Evolutionary conservation across 352 stramenopile genomes (phyloP).

Genomic region (Pythium sukuiense): DNA sequence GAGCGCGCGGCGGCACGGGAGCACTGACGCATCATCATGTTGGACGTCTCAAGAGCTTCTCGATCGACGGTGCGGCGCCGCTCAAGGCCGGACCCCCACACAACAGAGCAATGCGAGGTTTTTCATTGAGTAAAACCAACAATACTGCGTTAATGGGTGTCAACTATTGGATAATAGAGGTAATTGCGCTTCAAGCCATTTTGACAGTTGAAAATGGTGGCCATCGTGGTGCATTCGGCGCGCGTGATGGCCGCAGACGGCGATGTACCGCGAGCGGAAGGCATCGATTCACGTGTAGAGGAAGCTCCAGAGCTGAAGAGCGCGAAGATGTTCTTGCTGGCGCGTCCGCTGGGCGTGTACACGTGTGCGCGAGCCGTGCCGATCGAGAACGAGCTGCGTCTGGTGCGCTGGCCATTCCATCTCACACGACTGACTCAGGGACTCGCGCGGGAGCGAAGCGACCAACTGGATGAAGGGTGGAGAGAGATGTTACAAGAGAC

Average conservation of each 20-base stretch:
- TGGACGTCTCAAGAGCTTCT: conserved; percentile 11
- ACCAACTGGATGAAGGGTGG: not conserved
- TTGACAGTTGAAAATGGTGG: conserved; percentile 9
- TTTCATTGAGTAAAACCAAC: conserved; percentile 20
- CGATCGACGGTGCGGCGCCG: conserved; percentile 6
- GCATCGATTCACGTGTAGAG: not conserved
- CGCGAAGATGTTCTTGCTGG: conserved; percentile 53
- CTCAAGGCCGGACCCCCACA: conserved; percentile 8
- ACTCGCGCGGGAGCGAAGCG: conserved; percentile 17
- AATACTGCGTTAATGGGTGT: conserved; percentile 10
- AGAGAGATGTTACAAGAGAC: conserved; percentile 12
- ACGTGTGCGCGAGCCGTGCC: conserved; percentile 50
- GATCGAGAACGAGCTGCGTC: not conserved
- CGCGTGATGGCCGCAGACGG: conserved; percentile 4
- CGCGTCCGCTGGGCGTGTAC: conserved; percentile 54
- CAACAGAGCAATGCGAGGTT: conserved; percentile 15
- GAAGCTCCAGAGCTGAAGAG: conserved; percentile 23
- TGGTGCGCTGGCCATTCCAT: conserved; percentile 66
- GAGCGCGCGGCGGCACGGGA: conserved; percentile 39
- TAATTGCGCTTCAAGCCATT: conserved; percentile 1
- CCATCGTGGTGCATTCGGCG: conserved; percentile 20
- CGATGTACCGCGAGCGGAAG: not conserved
- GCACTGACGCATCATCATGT: conserved; percentile 50
- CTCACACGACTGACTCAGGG: conserved; percentile 43
- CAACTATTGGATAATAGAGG: conserved; percentile 3